Percentiles rank a stretch among this genome's conserved stretches.
phyloP scores from a whole-genome alignment of 2,329 filamentous ascomycete genomes.

The Cytospora mali region DNA sequence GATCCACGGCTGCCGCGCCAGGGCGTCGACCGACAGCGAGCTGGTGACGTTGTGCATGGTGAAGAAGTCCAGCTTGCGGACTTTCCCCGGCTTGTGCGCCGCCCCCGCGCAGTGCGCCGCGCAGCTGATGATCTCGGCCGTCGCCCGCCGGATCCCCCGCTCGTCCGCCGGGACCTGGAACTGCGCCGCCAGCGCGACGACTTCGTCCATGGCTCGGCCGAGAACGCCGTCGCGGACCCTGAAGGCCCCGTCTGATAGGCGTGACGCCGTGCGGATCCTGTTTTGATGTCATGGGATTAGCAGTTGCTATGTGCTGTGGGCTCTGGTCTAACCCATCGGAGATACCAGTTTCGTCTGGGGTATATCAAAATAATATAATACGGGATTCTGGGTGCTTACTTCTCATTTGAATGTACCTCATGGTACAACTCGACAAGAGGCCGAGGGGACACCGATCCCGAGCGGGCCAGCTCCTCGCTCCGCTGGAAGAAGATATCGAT shows the following conservation, averaged over 20 bases:
- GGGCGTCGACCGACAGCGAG: constrained; percentile 37
- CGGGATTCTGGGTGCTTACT: too few species aligned
- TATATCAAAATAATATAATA: too few species aligned
- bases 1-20: constrained; percentile 39
- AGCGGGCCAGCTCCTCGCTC: neutral
- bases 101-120: constrained; percentile 33
- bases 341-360: too few species aligned
- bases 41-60: constrained; percentile 40
- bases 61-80: constrained; percentile 70
- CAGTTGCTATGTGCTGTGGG: too few species aligned
- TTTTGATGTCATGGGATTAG: too few species aligned
- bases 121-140: constrained; percentile 35
- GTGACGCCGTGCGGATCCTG: constrained; percentile 52
- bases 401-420: constrained; percentile 41
- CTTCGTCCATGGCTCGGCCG: constrained; percentile 55
- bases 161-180: constrained; percentile 48
- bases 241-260: constrained; percentile 32
- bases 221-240: constrained; percentile 67
- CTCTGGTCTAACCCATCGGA: too few species aligned
- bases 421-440: constrained; percentile 31
- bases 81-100: constrained; percentile 56
- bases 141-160: constrained; percentile 41
- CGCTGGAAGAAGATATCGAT: constrained; percentile 1
- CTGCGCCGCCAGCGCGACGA: constrained; percentile 58
- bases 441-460: neutral